Evolutionary conservation across 371 early-diverging fungal genomes (phyloP).

Genomic region (Mortierella sp.): DNA sequence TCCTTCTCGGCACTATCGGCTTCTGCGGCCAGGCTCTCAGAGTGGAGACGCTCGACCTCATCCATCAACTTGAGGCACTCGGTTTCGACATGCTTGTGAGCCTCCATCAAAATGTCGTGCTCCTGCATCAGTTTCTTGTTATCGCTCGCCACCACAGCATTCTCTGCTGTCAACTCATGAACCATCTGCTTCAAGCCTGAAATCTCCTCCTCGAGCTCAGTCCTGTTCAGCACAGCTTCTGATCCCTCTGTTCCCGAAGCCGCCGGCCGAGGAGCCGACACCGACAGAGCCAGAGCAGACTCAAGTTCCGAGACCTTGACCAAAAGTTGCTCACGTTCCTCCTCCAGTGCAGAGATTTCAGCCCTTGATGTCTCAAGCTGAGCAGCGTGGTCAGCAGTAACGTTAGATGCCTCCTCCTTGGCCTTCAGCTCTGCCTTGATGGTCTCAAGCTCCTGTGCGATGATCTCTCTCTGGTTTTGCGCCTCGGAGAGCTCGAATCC

Average conservation of each 20-base stretch:
- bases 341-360: constrained; percentile 37
- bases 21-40: constrained; percentile 64
- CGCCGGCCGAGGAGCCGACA: constrained; percentile 29
- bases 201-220: constrained; percentile 52
- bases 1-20: constrained; percentile 33
- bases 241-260: constrained; percentile 33
- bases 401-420: constrained; percentile 22
- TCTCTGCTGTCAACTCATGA: constrained; percentile 58
- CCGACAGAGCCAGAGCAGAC: constrained; percentile 50
- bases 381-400: constrained; percentile 24
- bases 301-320: constrained; percentile 57
- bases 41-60: constrained; percentile 79
- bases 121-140: constrained; percentile 70
- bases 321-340: constrained; percentile 64
- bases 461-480: constrained; percentile 17
- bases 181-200: constrained; percentile 48
- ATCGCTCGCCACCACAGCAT: constrained; percentile 54
- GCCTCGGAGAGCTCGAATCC: constrained; percentile 38
- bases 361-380: constrained; percentile 57
- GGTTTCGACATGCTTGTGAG: constrained; percentile 76
- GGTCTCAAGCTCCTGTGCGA: constrained; percentile 12
- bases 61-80: constrained; percentile 83
- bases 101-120: constrained; percentile 67
- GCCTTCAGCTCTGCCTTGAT: constrained; percentile 38
- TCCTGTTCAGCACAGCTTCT: constrained; percentile 42